Evolutionary conservation across 495 filamentous ascomycete genomes (phyloP), one percentile per base, ranked within the genome.

Genomic region (Aspergillus olivimuriae): DNA sequence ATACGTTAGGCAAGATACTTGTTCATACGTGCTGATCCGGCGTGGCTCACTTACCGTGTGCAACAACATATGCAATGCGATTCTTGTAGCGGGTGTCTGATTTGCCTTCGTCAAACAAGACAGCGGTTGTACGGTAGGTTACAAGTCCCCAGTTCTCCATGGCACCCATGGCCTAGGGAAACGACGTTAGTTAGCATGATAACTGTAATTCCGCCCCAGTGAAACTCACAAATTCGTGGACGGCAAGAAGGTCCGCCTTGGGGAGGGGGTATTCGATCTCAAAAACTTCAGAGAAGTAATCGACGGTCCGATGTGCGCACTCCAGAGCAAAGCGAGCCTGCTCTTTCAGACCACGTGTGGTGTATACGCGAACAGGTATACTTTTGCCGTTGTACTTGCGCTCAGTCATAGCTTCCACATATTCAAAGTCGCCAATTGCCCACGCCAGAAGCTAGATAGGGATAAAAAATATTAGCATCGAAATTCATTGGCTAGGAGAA

Each of bases 351-450:
- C 91, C 92, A 34, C 77, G 82, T 1, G 92, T 97, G 0, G 91
- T 95, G 57, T 96, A 98, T 9, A 98, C 90, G 34, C 92, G 80
- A 5, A 96, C 88, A n/a, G 92, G 92, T 17, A 97, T 73, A 42
- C 76, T 81, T 65, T 86, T 86, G 48, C 87, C 92, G 41, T 91
- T 80, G 63, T 98, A 96, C 66, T 84, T 81, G 38, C 90, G 76
- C 53, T 84, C 72, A 7, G 92, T 98, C 62, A 84, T 84, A 34
- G 81, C 84, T 64, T 98, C 92, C 31, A 96, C 79, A 56, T 94
- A 94, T 62, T 95, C 91, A 47, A 98, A 95, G 58, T 97, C 92
- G 47, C 94, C 92, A 44, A 95, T 77, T 16, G 91, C 91, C 92
- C 92, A 98, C 12, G 92, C 91, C 19, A 95, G 70, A 21, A 98